Base-by-base conservation (phyloP, 108 stramenopile genomes). In the Cyclotella distinguenda region DNA sequence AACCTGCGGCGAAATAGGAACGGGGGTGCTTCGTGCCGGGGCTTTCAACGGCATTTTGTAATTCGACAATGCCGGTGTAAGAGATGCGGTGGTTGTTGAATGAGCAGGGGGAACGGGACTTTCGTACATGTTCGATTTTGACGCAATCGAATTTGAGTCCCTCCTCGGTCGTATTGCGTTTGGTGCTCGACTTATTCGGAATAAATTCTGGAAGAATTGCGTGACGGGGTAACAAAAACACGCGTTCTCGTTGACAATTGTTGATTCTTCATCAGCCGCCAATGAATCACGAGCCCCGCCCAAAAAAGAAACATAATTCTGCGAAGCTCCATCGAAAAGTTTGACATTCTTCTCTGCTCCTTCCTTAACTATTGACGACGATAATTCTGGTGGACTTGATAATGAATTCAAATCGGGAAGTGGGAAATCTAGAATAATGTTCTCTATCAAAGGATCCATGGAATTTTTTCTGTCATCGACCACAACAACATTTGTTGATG, bases 181-280 rank as follows among this genome's bases (percentile, higher is more conserved):
- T 25, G 42, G 12, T 31, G 56, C 32, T 51, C 34, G n/a, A 43
- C 52, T 11, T 60, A 16, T 28, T 15, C 59, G 18, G 27, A 69
- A 60, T 5, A 69, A 39, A 16, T 51, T 32, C 39, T 38, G 38
- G 25, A 72, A 49, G n/a, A 35, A 64, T 40, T 72, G 36, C 16
- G 59, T 0, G 12, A 72, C 9, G 16, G 72, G 72, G 23, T 56
- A 64, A 51, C 72, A 72, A 49, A 72, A 59, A 39, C 72, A 72
- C 0, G 4, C 7, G 1, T 59, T 47, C 6, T 68, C 57, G 15
- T 36, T 39, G 6, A 13, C 13, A 16, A 18, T 33, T 35, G 3
- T 57, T 12, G 36, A 36, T 18, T 57, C n/a, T 25, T 2, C 6
- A 10, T 19, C 25, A 11, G 32, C 27, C 10, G 1, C 28, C 1